These are phyloP conservation scores for Fusarium gaditjirri DNA, from an alignment of 2,329 filamentous ascomycete genomes.

Conservation along the genomic window DNA sequence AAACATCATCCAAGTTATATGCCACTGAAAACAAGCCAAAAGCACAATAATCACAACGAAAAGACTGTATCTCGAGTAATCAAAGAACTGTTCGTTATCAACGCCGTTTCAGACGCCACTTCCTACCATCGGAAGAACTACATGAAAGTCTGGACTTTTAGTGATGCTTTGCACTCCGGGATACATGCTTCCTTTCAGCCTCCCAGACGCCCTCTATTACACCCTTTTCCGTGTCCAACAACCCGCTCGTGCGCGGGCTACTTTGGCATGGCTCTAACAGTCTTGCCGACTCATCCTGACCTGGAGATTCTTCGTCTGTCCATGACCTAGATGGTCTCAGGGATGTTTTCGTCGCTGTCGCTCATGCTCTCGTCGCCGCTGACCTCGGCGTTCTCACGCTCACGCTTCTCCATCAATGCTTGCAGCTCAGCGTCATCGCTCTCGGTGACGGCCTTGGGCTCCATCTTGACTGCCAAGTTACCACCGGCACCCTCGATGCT, in stretches of 20 bases:
- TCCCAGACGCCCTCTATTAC: slow-evolving; percentile 42
- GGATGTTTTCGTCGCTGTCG: slow-evolving; percentile 87
- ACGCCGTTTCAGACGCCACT: slow-evolving; percentile 45
- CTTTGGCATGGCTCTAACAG: slow-evolving; percentile 28
- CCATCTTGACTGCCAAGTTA: slow-evolving; percentile 92
- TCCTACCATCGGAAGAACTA: slow-evolving; percentile 44
- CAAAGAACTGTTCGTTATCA: slow-evolving; percentile 42
- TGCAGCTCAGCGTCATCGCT: slow-evolving; percentile 97
- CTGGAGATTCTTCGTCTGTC: slow-evolving; percentile 27
- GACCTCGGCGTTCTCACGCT: slow-evolving; percentile 97
- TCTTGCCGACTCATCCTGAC: slow-evolving; percentile 32
- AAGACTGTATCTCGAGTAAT: slow-evolving; percentile 7
- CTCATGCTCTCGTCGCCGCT: slow-evolving; percentile 97
- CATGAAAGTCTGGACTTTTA: slow-evolving; percentile 45
- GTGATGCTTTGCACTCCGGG: slow-evolving; percentile 40
- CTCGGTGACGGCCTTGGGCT: slow-evolving; percentile 98
- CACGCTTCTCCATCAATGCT: slow-evolving; percentile 98
- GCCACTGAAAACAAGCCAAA: not conserved
- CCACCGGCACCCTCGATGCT: slow-evolving; percentile 84
- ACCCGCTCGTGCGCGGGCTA: slow-evolving; percentile 27
- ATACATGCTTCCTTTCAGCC: slow-evolving; percentile 35
- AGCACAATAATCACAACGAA: not conserved
- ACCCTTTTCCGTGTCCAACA: slow-evolving; percentile 42
- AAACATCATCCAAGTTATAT: not conserved
- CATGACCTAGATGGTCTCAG: slow-evolving; percentile 52